phyloP scores from a whole-genome alignment of 345 rosid species.

The Gossypium stocksii region DNA sequence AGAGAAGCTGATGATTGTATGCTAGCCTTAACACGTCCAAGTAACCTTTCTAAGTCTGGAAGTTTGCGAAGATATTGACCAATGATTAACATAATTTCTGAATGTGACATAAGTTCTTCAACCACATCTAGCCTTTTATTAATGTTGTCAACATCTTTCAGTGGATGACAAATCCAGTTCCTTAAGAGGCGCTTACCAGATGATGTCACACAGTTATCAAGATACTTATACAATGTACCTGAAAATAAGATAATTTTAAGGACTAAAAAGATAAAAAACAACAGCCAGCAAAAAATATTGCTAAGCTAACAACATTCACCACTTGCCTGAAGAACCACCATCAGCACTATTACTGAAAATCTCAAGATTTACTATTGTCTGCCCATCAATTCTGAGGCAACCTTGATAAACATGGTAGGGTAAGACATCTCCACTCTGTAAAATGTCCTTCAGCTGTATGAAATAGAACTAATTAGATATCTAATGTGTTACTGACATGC shows the following conservation, averaged over 20 bases:
- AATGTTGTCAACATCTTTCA: constrained; percentile 65
- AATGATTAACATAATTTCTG: constrained; percentile 48
- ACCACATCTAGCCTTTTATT: constrained; percentile 73
- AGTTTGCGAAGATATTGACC: constrained; percentile 63
- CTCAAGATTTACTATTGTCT: constrained; percentile 87
- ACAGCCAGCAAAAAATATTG: not conserved
- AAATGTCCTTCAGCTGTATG: constrained; percentile 67
- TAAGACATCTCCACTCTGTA: constrained; percentile 62
- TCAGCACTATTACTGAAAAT: constrained; percentile 71
- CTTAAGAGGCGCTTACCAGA: constrained; percentile 85
- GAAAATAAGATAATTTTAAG: constrained; percentile 15
- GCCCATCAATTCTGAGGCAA: constrained; percentile 91
- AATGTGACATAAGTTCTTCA: constrained; percentile 42
- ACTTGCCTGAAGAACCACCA: constrained; percentile 78
- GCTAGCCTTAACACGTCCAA: constrained; percentile 73
- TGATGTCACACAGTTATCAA: constrained; percentile 73
- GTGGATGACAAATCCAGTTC: constrained; percentile 94
- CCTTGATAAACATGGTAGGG: constrained; percentile 82
- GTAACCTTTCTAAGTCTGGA: constrained; percentile 85
- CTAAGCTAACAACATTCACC: constrained; percentile 11
- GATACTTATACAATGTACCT: constrained; percentile 88
- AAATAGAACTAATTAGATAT: constrained; percentile 14
- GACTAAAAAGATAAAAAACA: not conserved
- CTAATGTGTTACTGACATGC: not conserved
- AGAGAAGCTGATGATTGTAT: constrained; percentile 59